Conservation (phyloP, 2,329 filamentous ascomycete species). For the Claviceps cyperi region DNA sequence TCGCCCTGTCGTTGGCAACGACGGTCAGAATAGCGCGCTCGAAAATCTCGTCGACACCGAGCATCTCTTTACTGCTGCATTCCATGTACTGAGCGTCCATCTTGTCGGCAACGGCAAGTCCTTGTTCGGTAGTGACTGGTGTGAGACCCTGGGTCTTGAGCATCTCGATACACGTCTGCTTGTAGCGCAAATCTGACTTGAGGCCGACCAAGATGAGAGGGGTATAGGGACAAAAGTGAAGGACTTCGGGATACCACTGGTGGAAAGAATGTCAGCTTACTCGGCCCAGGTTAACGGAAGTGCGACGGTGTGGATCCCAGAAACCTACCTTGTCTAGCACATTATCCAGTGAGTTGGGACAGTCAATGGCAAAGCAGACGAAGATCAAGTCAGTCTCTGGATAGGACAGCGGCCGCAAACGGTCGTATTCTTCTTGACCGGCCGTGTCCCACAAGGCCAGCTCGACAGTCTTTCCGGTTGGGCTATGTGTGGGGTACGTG, state of each 20-base stretch:
- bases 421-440: constrained; percentile 96
- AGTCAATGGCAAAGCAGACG: constrained; percentile 98
- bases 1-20: constrained; percentile 63
- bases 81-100: constrained; percentile 97
- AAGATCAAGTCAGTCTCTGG: constrained; percentile 96
- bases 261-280: constrained; percentile 1
- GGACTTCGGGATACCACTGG: constrained; percentile 97
- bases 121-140: constrained; percentile 84
- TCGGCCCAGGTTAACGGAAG: neutral
- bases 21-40: constrained; percentile 81
- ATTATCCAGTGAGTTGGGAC: constrained; percentile 94
- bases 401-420: constrained; percentile 87
- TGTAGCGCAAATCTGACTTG: constrained; percentile 91
- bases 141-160: constrained; percentile 96
- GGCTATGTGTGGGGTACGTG: constrained; percentile 80
- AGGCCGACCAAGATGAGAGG: constrained; percentile 90
- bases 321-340: constrained; percentile 84
- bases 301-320: neutral
- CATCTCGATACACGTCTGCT: constrained; percentile 94
- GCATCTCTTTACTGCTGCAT: constrained; percentile 96
- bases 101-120: constrained; percentile 71
- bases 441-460: constrained; percentile 97
- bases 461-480: constrained; percentile 86
- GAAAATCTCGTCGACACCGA: constrained; percentile 92
- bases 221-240: constrained; percentile 97